phyloP scores from a whole-genome alignment of 768 basidiomycete genomes.

The Tricholoma sp. region DNA sequence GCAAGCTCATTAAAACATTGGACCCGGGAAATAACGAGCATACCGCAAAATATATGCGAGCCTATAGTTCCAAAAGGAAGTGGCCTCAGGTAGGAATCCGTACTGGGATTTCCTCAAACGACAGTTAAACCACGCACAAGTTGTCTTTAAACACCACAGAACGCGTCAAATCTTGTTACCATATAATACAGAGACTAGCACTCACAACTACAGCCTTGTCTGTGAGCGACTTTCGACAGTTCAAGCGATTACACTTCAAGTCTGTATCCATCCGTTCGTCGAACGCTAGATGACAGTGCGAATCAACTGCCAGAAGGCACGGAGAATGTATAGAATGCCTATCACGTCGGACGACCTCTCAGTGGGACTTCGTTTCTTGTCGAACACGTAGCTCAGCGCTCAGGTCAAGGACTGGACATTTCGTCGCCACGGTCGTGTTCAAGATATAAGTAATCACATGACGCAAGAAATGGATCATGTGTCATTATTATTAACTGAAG shows the following conservation, averaged over 20 bases:
- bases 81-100: conserved; percentile 17
- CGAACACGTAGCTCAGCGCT: not conserved
- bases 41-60: conserved; percentile 85
- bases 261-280: conserved; percentile 59
- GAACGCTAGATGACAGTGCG: not conserved
- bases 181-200: conserved; percentile 8
- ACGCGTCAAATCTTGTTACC: not conserved
- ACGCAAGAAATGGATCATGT: conserved; percentile 2
- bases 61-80: conserved; percentile 34
- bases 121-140: conserved; percentile 15
- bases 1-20: conserved; percentile 1
- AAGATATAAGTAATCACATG: conserved; percentile 1
- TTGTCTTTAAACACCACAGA: conserved; percentile 13
- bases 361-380: not conserved
- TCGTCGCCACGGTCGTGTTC: not conserved
- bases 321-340: not conserved
- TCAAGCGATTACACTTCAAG: conserved; percentile 74
- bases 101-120: conserved; percentile 11
- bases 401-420: no score
- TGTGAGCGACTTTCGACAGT: conserved; percentile 58
- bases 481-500: not conserved
- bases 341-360: not conserved
- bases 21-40: conserved; percentile 11
- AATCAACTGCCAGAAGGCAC: not conserved
- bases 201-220: conserved; percentile 87